Base-by-base conservation (phyloP, 306 rosid genomes). In the Gynostemma pentaphyllum region DNA sequence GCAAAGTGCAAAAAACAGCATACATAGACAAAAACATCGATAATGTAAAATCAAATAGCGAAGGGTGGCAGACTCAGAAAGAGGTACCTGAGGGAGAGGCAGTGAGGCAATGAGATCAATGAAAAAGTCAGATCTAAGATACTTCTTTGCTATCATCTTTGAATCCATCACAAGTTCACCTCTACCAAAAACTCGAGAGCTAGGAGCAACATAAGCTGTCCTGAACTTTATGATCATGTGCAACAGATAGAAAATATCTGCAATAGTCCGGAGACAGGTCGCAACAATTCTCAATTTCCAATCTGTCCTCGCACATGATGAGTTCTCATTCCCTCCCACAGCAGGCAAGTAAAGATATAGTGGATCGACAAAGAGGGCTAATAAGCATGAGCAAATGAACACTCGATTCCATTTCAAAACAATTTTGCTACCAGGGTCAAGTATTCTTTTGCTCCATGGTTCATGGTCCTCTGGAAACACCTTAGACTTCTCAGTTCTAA, bases 161-260 rank as follows among this genome's bases (percentile, higher is more conserved):
- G 98, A 83, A 72, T 92, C 94, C 96, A 82, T 92, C 60, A 92
- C 96, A 82, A 92, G 96, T 75, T 92, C 98, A 32, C 98, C 98
- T 76, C 95, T 82, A 51, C 98, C 98, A 51, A 92, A 92, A n/a
- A 92, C 88, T 14, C 98, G 85, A 15, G 98, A 82, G 68, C 83
- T 88, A 4, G 98, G 98, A 13, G 98, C 91, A 64, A 88, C 87
- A 77, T 84, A 92, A 12, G 96, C 98, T 9, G 96, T 92, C 66
- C 98, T 78, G 67, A 92, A 88, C 83, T 92, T 92, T 74, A 92
- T 86, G 59, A 92, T 71, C 76, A 92, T 44, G 45, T 92, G 98
- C 74, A 92, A 72, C 63, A 92, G 79, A 73, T 92, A 92, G 69
- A 88, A 92, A 12, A 82, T 21, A 72, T 92, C 98, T 1, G 98